Evolutionary conservation across 2,329 filamentous ascomycete genomes (phyloP).

Genomic region (Chaetomiaceae sp.): DNA sequence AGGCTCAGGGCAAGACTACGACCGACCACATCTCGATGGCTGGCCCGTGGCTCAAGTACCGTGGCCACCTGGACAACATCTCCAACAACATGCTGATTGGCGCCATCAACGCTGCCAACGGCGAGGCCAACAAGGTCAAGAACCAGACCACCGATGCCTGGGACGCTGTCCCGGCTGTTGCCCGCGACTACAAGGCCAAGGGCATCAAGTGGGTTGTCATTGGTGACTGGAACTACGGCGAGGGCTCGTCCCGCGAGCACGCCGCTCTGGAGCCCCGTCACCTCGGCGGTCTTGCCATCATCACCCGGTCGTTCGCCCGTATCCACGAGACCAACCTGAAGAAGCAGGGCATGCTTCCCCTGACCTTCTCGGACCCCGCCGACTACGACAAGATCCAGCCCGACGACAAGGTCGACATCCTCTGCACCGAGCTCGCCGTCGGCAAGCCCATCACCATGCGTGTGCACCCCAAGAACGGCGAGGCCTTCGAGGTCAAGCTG

Average conservation of each 20-base stretch:
- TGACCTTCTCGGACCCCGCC: constrained; percentile 89
- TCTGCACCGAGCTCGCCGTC: constrained; percentile 83
- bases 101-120: constrained; percentile 93
- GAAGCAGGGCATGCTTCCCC: constrained; percentile 99
- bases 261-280: constrained; percentile 96
- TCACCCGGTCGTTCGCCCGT: constrained; percentile 92
- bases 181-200: constrained; percentile 97
- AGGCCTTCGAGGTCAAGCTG: constrained; percentile 76
- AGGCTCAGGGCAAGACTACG: constrained; percentile 92
- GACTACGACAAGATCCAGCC: constrained; percentile 97
- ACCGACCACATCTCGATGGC: constrained; percentile 98
- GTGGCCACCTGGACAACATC: constrained; percentile 98
- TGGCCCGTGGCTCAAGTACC: constrained; percentile 96
- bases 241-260: constrained; percentile 96
- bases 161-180: constrained; percentile 85
- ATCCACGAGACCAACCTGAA: constrained; percentile 99
- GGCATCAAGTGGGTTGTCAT: constrained; percentile 95
- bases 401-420: constrained; percentile 83
- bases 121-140: constrained; percentile 95
- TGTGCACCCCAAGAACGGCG: constrained; percentile 85
- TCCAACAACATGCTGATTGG: constrained; percentile 99
- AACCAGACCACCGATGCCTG: constrained; percentile 81
- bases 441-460: constrained; percentile 89
- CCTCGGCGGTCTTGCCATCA: constrained; percentile 94
- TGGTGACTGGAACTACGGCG: constrained; percentile 99